Base-by-base conservation (phyloP, 257 asterid genomes). In the Petunia secreta region DNA sequence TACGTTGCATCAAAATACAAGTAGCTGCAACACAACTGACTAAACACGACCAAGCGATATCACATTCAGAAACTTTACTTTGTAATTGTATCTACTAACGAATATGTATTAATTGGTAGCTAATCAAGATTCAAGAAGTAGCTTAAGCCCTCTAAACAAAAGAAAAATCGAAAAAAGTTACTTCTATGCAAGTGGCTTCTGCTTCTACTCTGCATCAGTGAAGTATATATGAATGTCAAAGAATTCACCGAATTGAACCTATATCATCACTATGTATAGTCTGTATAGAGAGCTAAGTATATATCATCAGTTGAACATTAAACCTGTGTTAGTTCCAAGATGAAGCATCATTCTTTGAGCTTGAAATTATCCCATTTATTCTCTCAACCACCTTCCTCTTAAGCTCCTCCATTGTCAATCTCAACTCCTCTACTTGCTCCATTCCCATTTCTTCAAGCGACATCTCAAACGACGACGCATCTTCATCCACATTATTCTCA, bases 391-490 rank as follows among this genome's bases (percentile, higher is more conserved):
- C 78, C 65, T n/a, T 63, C 64, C 74, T 71, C 11, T 78, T 83
- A 58, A 84, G 59, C 62, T 75, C 58, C 36, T 76, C 75, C 25
- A 85, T 48, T 2, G 71, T 77, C 46, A 50, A 60, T 46, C n/a
- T 2, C 4, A 88, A n/a, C 63, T 79, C 46, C 4, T 82, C 86
- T 6, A 87, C 82, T 55, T 86, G 86, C 16, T 55, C 15, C 39
- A 80, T 1, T 7, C 74, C 81, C 68, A 82, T 55, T 39, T 63
- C 77, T 48, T 11, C 77, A 75, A 57, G 15, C 10, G 11, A 37
- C 59, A 8, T 63, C 63, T 68, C 75, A 52, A 73, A 54, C n/a
- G 25, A 80, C 25, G 46, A 16, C 38, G 38, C n/a, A 39, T 73
- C 15, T 0, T 63, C 75, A 40, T 68, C 57, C 62, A 34, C 77